Conservation (phyloP, 73 alveolate species). For the Paramecium caudatum region DNA sequence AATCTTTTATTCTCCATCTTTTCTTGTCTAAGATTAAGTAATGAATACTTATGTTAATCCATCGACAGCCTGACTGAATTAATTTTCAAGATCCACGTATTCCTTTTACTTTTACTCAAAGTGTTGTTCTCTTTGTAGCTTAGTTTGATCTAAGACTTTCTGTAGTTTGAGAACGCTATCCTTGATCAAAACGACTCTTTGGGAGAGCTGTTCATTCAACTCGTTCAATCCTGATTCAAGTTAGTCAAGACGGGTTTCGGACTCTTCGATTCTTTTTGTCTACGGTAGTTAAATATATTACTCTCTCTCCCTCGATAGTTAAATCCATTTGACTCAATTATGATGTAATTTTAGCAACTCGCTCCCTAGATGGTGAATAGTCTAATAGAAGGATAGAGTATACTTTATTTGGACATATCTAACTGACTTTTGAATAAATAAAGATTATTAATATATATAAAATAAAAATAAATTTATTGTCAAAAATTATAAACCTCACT, state of each 20-base stretch:
- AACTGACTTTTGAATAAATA: slow-evolving; percentile 32
- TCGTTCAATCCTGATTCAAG: slow-evolving; percentile 53
- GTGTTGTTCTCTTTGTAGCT: slow-evolving; percentile 35
- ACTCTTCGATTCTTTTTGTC: slow-evolving; percentile 68
- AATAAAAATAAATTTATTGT: slow-evolving; percentile 49
- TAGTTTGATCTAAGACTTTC: slow-evolving; percentile 55
- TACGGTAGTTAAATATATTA: not conserved
- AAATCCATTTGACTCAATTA: slow-evolving; percentile 64
- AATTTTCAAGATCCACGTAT: slow-evolving; percentile 38
- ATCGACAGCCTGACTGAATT: slow-evolving; percentile 45
- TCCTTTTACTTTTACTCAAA: slow-evolving; percentile 54
- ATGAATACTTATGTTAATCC: slow-evolving; percentile 48
- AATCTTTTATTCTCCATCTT: slow-evolving; percentile 71
- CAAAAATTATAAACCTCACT: too few relatives aligned
- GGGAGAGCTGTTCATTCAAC: slow-evolving; percentile 13
- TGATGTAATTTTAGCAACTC: slow-evolving; percentile 48
- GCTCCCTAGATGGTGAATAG: slow-evolving; percentile 65
- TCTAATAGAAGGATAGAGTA: not conserved
- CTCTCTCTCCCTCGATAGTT: slow-evolving; percentile 65
- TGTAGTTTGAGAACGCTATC: slow-evolving; percentile 55
- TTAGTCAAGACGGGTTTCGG: slow-evolving; percentile 59
- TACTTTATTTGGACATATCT: slow-evolving; percentile 32
- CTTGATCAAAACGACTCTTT: slow-evolving; percentile 49
- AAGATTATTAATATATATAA: slow-evolving; percentile 26
- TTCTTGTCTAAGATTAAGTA: too few relatives aligned